phyloP scores from a whole-genome alignment of 2,329 filamentous ascomycete species.

The Microdochium nivale region DNA sequence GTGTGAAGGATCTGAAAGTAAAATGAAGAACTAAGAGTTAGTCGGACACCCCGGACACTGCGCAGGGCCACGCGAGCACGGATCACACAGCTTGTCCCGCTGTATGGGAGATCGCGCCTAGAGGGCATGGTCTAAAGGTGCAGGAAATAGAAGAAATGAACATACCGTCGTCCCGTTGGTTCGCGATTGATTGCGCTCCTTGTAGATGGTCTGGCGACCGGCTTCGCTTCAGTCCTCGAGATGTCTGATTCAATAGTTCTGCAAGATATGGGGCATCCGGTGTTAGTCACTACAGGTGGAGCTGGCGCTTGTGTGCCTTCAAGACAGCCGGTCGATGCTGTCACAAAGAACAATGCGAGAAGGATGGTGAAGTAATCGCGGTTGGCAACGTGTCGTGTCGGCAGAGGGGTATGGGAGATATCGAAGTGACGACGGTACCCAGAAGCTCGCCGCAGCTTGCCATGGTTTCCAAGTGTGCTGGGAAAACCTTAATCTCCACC shows the following conservation, averaged over 20 bases:
- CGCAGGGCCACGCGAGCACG: not conserved
- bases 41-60: not conserved
- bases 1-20: slow-evolving; percentile 30
- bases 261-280: slow-evolving; percentile 17
- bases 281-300: slow-evolving; percentile 14
- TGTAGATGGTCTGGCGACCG: slow-evolving; percentile 63
- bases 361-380: not conserved
- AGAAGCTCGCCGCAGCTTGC: not conserved
- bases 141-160: slow-evolving; percentile 27
- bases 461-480: not conserved
- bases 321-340: not conserved
- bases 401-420: not conserved
- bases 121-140: not conserved
- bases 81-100: not conserved
- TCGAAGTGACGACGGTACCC: not conserved
- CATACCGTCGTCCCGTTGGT: slow-evolving; percentile 68
- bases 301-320: slow-evolving; percentile 1
- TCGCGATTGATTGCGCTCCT: slow-evolving; percentile 41
- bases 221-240: slow-evolving; percentile 71
- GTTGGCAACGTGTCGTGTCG: not conserved
- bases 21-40: slow-evolving; percentile 4
- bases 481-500: not conserved
- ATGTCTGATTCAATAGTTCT: slow-evolving; percentile 43
- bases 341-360: not conserved
- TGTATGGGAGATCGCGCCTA: not conserved